Evolutionary conservation across 106 monocot genomes (phyloP).

Genomic region (Apostasia ramifera): DNA sequence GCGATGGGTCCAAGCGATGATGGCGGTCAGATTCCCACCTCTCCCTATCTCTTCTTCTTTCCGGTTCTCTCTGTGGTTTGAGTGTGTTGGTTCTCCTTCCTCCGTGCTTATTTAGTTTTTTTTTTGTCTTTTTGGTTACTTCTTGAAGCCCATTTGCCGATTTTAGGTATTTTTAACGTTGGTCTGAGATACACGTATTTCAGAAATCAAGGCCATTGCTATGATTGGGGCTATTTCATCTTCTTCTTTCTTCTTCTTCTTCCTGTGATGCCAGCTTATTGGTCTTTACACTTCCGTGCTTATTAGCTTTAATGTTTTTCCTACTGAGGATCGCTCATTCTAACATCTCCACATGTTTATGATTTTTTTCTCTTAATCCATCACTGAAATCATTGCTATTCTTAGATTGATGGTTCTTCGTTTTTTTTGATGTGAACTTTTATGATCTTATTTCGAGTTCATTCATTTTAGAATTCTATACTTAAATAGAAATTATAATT

Average conservation of each 20-base stretch:
- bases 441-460: too few relatives aligned
- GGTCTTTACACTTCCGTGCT: too few relatives aligned
- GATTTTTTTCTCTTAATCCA: neutral
- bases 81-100: neutral
- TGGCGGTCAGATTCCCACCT: conserved; percentile 25
- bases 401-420: too few relatives aligned
- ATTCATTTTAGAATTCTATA: too few relatives aligned
- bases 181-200: neutral
- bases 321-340: neutral
- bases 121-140: neutral
- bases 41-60: neutral
- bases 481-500: too few relatives aligned
- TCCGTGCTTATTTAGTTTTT: neutral
- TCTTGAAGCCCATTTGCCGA: neutral
- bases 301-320: too few relatives aligned
- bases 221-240: too few relatives aligned
- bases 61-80: neutral
- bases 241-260: too few relatives aligned
- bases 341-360: neutral
- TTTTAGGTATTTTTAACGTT: neutral
- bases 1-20: conserved; percentile 68
- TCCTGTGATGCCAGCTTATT: too few relatives aligned
- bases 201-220: neutral
- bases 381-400: neutral
- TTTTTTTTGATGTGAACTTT: too few relatives aligned